A percentile compares a stretch with the other conserved stretches of the same genome.
phyloP scores from a whole-genome alignment of 352 stramenopile genomes.

The Blastocystis sp. region DNA sequence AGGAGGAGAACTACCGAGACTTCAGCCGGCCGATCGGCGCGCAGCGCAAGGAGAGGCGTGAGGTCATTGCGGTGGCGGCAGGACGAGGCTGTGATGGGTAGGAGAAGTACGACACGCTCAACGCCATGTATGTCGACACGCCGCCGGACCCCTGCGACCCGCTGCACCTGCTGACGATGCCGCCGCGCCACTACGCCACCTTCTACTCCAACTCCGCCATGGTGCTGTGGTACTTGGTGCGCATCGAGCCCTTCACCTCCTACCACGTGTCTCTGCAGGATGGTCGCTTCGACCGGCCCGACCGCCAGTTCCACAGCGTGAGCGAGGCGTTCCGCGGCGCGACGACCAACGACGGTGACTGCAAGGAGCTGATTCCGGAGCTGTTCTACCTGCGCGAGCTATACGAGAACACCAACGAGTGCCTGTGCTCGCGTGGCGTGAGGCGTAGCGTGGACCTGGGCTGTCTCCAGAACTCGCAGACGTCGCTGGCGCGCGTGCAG shows the following conservation, averaged over 20 bases:
- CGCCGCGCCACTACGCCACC: constrained; percentile 94
- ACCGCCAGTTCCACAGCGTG: constrained; percentile 77
- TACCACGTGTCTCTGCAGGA: constrained; percentile 74
- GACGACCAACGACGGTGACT: constrained; percentile 75
- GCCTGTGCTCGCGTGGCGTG: neutral
- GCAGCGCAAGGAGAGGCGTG: constrained; percentile 82
- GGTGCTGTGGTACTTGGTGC: constrained; percentile 92
- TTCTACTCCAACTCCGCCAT: constrained; percentile 93
- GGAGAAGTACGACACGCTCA: constrained; percentile 72
- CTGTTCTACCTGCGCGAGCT: constrained; percentile 81
- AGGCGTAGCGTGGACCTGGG: constrained; percentile 79
- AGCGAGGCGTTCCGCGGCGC: constrained; percentile 74
- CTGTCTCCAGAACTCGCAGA: constrained; percentile 75
- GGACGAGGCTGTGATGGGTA: constrained; percentile 8
- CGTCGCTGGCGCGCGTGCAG: constrained; percentile 86
- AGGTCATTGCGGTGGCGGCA: constrained; percentile 78
- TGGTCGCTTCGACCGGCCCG: constrained; percentile 76
- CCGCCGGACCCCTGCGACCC: constrained; percentile 79
- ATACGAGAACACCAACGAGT: constrained; percentile 80
- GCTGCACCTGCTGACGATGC: constrained; percentile 84
- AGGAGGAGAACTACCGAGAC: constrained; percentile 84
- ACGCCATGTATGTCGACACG: constrained; percentile 70
- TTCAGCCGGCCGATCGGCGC: constrained; percentile 89
- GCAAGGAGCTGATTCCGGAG: constrained; percentile 81
- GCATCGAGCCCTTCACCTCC: constrained; percentile 83